Evolutionary conservation across 345 rosid species (phyloP).

Genomic region (Pistacia atlantica): DNA sequence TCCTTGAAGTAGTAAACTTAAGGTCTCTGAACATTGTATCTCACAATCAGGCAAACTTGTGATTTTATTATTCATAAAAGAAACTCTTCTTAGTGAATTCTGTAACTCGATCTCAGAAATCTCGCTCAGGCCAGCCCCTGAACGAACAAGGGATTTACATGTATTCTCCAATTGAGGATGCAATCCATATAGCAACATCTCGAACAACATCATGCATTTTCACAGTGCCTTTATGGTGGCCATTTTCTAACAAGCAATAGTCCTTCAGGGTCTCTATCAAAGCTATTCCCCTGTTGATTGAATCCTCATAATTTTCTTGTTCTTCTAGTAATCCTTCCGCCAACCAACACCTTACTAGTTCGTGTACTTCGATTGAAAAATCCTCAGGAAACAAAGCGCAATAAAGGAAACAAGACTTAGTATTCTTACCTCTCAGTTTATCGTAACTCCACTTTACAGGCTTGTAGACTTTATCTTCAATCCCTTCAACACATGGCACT

Average conservation of each 20-base stretch:
- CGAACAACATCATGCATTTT: constrained; percentile 56
- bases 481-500: constrained; percentile 25
- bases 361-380: constrained; percentile 35
- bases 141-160: constrained; percentile 31
- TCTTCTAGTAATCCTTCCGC: constrained; percentile 45
- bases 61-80: constrained; percentile 45
- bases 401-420: constrained; percentile 47
- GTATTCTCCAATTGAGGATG: constrained; percentile 25
- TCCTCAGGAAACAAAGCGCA: constrained; percentile 51
- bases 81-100: constrained; percentile 35
- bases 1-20: constrained; percentile 38
- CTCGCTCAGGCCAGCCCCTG: constrained; percentile 32
- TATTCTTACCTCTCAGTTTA: constrained; percentile 17
- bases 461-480: constrained; percentile 39
- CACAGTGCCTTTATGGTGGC: constrained; percentile 28
- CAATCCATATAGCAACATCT: constrained; percentile 48
- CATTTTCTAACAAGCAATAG: constrained; percentile 46
- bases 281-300: constrained; percentile 35
- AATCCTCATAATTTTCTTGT: constrained; percentile 24
- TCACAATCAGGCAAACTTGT: constrained; percentile 21
- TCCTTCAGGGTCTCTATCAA: constrained; percentile 50
- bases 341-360: constrained; percentile 44
- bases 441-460: constrained; percentile 47
- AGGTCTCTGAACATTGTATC: constrained; percentile 27
- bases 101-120: constrained; percentile 24